Evolutionary conservation across 768 basidiomycete species (phyloP).

Genomic region (Multifurca ochricompacta): DNA sequence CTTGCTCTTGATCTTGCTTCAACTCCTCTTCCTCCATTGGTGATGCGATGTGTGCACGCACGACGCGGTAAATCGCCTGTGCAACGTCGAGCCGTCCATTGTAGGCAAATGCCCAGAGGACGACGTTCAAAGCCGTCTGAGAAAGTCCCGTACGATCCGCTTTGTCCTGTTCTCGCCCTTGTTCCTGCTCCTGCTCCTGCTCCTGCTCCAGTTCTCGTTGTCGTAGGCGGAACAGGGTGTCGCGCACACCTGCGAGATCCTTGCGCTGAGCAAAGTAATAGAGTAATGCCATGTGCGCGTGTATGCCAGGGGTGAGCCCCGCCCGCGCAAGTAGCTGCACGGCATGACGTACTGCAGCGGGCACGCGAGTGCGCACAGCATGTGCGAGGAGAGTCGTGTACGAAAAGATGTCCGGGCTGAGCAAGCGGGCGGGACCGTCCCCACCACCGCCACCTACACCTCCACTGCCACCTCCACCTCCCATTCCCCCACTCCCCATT

Average conservation of each 20-base stretch:
- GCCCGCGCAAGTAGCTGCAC: slow-evolving; percentile 46
- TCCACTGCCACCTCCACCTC: slow-evolving; percentile 14
- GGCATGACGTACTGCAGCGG: slow-evolving; percentile 42
- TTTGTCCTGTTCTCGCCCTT: too few species aligned
- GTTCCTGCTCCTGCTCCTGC: background rate
- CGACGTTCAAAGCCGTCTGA: slow-evolving; percentile 60
- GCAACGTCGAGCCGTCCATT: slow-evolving; percentile 49
- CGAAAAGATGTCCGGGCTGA: slow-evolving; percentile 56
- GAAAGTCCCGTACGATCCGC: slow-evolving; percentile 46
- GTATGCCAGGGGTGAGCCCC: slow-evolving; percentile 47
- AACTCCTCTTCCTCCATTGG: slow-evolving; percentile 21
- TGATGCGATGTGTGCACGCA: slow-evolving; percentile 23
- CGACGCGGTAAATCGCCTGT: slow-evolving; percentile 48
- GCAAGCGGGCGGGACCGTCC: background rate
- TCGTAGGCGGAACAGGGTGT: slow-evolving; percentile 45
- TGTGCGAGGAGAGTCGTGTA: slow-evolving; percentile 60
- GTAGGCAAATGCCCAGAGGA: slow-evolving; percentile 59
- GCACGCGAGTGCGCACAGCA: slow-evolving; percentile 45
- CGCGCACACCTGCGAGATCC: slow-evolving; percentile 47
- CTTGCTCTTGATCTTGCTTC: slow-evolving; percentile 28
- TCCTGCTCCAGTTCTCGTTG: slow-evolving; percentile 28
- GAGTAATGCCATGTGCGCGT: slow-evolving; percentile 55
- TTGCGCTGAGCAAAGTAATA: slow-evolving; percentile 43
- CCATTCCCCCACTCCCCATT: background rate
- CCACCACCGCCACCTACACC: background rate